phyloP scores from a whole-genome alignment of 78 protist species.

The Isochrysis galbana region DNA sequence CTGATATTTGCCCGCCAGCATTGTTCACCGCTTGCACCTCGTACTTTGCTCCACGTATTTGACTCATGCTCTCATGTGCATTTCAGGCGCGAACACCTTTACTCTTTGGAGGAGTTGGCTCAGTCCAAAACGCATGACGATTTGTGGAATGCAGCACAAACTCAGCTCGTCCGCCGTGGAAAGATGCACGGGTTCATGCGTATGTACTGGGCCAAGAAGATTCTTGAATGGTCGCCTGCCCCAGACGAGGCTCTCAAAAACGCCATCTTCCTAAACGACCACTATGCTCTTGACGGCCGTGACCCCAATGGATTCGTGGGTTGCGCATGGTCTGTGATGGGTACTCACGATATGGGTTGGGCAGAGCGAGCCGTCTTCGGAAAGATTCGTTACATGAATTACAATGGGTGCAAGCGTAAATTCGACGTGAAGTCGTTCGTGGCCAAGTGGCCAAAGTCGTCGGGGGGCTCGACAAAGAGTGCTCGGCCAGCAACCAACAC shows the following conservation, averaged over 20 bases:
- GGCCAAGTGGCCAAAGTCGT: not conserved
- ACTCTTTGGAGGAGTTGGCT: conserved; percentile 49
- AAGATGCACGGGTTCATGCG: conserved; percentile 75
- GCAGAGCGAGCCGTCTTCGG: conserved; percentile 66
- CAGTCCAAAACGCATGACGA: conserved; percentile 63
- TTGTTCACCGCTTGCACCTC: no score
- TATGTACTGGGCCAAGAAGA: conserved; percentile 55
- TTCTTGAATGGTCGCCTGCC: conserved; percentile 27
- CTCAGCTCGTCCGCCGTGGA: conserved; percentile 57
- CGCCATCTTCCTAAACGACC: conserved; percentile 37
- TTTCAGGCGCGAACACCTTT: conserved; percentile 45
- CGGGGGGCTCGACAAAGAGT: not conserved
- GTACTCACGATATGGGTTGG: conserved; percentile 68
- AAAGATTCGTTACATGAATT: conserved; percentile 61
- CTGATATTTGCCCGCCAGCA: no score
- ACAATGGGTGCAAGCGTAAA: conserved; percentile 74
- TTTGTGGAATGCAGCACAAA: conserved; percentile 81
- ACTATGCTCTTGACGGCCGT: conserved; percentile 50
- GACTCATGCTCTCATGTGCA: no score
- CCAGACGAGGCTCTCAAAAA: conserved; percentile 28
- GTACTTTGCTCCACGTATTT: no score
- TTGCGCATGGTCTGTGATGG: conserved; percentile 13
- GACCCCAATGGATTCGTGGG: conserved; percentile 81
- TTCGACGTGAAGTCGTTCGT: conserved; percentile 48
- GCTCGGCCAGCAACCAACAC: not conserved